These are phyloP conservation scores for Leersia perrieri DNA, from an alignment of 176 grass and related monocot genomes.

Conservation along the genomic window DNA sequence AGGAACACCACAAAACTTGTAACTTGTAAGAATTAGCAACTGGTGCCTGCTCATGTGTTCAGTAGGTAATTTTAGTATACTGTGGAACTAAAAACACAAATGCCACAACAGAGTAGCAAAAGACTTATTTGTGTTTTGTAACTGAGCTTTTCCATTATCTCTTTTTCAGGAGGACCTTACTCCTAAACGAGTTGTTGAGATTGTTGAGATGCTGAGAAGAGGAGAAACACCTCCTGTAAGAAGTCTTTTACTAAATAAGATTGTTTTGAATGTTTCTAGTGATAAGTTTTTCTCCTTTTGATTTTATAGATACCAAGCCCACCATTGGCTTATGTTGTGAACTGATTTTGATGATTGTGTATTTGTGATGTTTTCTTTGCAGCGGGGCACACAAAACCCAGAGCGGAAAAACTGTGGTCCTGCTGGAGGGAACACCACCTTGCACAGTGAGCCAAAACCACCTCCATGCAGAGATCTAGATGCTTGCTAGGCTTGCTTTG, in stretches of 20 bases:
- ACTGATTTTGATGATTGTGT: neutral
- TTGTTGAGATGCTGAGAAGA: conserved; percentile 91
- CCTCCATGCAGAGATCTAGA: conserved; percentile 90
- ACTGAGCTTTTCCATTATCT: neutral
- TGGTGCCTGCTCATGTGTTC: neutral
- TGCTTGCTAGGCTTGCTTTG: conserved; percentile 65
- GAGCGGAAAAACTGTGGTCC: conserved; percentile 73
- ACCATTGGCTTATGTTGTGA: neutral
- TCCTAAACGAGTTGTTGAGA: conserved; percentile 78
- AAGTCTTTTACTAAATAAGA: neutral
- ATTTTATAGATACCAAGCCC: neutral
- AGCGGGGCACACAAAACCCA: conserved; percentile 85
- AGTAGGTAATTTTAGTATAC: too few relatives aligned
- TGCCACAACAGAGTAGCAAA: neutral
- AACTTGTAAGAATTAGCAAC: neutral
- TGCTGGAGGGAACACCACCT: conserved; percentile 75
- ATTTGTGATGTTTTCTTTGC: conserved; percentile 2
- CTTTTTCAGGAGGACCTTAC: conserved; percentile 78
- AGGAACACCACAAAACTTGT: neutral
- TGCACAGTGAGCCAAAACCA: conserved; percentile 66
- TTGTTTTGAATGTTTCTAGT: neutral
- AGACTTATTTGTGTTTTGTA: neutral
- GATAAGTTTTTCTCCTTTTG: neutral
- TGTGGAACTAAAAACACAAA: neutral
- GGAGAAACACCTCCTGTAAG: conserved; percentile 82